phyloP scores from a whole-genome alignment of 495 filamentous ascomycete species.

The Ascobolus immersus region DNA sequence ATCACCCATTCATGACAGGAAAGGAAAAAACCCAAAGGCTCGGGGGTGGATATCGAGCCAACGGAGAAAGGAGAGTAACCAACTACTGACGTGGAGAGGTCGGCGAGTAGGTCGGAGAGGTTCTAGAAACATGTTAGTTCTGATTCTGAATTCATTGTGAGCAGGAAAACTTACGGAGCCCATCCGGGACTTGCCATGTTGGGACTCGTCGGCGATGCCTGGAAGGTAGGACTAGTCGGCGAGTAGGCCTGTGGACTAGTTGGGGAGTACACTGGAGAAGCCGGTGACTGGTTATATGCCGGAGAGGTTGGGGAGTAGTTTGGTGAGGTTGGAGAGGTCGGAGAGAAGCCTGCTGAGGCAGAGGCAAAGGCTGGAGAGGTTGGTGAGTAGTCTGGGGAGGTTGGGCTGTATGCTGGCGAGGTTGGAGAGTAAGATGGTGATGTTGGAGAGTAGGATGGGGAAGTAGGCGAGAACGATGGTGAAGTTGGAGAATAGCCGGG shows the following conservation, averaged over 20 bases:
- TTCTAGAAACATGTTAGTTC: too few species aligned
- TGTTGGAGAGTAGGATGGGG: constrained; percentile 53
- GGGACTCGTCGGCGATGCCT: too few species aligned
- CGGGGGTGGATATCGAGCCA: too few species aligned
- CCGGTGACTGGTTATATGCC: constrained; percentile 9
- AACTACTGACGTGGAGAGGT: too few species aligned
- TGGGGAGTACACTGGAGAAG: too few species aligned
- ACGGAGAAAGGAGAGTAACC: too few species aligned
- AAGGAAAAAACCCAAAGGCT: too few species aligned
- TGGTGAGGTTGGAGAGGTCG: constrained; percentile 42
- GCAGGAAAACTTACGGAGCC: too few species aligned
- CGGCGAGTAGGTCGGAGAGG: too few species aligned
- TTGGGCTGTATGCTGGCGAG: constrained; percentile 27
- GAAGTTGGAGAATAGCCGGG: constrained; percentile 37
- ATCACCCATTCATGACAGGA: too few species aligned
- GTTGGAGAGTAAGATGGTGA: constrained; percentile 42
- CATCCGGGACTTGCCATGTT: too few species aligned
- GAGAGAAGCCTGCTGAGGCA: constrained; percentile 21
- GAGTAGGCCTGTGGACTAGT: constrained; percentile 25
- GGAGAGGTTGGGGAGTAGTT: constrained; percentile 22
- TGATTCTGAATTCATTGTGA: too few species aligned
- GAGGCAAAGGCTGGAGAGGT: constrained; percentile 46
- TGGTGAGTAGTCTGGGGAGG: constrained; percentile 32
- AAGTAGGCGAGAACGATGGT: constrained; percentile 50
- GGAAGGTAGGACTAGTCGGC: constrained; percentile 33